Conservation (phyloP, 805 yeast genomes). For the Saturnispora hagleri region DNA sequence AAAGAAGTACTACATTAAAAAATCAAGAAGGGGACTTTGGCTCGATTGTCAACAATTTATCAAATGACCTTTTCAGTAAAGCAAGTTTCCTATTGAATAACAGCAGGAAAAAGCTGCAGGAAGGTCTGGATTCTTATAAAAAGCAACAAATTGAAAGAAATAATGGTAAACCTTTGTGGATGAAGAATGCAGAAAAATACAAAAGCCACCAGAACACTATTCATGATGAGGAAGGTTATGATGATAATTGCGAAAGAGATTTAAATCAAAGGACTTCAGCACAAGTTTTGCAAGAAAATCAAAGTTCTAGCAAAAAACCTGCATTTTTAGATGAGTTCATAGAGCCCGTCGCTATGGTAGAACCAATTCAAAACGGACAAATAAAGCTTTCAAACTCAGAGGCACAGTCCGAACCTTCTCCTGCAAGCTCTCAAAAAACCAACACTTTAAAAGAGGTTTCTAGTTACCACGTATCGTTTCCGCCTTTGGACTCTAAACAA, state of each 20-base stretch:
- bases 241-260: constrained; percentile 28
- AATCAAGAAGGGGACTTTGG: constrained; percentile 27
- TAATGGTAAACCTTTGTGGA: constrained; percentile 59
- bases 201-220: constrained; percentile 27
- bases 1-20: neutral
- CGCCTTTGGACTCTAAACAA: constrained; percentile 18
- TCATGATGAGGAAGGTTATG: constrained; percentile 36
- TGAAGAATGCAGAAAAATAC: constrained; percentile 49
- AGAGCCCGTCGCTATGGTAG: neutral
- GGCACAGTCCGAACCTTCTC: neutral
- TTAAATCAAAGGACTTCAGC: constrained; percentile 11
- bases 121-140: constrained; percentile 53
- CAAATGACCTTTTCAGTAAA: constrained; percentile 45
- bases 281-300: neutral
- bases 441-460: constrained; percentile 1
- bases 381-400: neutral
- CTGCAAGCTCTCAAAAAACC: neutral
- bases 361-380: neutral
- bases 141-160: constrained; percentile 24
- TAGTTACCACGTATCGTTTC: constrained; percentile 10
- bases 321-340: neutral
- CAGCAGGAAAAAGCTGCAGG: constrained; percentile 51
- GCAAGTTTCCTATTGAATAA: constrained; percentile 52
- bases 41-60: constrained; percentile 41
- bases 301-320: neutral